Base-by-base conservation (phyloP, 495 filamentous ascomycete species). In the Xylaria acuta region DNA sequence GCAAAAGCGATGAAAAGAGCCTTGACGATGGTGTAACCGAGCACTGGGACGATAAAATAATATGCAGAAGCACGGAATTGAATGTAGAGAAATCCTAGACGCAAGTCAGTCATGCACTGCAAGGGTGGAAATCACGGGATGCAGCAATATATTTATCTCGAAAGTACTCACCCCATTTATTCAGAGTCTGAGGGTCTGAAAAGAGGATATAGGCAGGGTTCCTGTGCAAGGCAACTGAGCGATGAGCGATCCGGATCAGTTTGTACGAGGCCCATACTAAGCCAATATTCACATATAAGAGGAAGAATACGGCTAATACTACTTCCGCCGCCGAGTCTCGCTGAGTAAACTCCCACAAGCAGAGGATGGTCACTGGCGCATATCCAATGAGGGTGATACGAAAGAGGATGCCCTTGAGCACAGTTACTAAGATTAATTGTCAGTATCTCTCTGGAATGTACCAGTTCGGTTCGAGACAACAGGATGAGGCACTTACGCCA, bases 171-270 rank as follows among this genome's bases (percentile, higher is more conserved):
- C 77, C 96, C 96, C 96, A 98, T 83, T 97, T 97, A 87, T 99
- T 98, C 65, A 99, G 85, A 51, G 92, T 90, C 53, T 91, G 87
- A 27, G 94, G 94, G 76, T 99, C 96, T 0, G 96, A 98, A 82
- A 97, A 99, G 63, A 99, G 88, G 74, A 98, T 97, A 77, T 98
- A 98, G 36, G 94, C 95, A 12, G 96, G 95, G 80, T 98, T 99
- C 80, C 93, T 94, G 86, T 99, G 95, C 85, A 97, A 90, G 5
- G 88, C 79, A 64, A 97, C 90, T 7, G 95, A 97, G 67, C 94
- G 92, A 75, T 91, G 93, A 18, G 96, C 96, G 64, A 99, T 89
- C 9, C 89, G 89, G 75, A 97, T 92, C 65, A 99, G 93, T 83
- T 97, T 97, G 81, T 90, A 91, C 1, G 93, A 88, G 22, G 94